These are phyloP conservation scores for Gentiana dahurica DNA, from an alignment of 257 asterid species.

Conservation along the genomic window DNA sequence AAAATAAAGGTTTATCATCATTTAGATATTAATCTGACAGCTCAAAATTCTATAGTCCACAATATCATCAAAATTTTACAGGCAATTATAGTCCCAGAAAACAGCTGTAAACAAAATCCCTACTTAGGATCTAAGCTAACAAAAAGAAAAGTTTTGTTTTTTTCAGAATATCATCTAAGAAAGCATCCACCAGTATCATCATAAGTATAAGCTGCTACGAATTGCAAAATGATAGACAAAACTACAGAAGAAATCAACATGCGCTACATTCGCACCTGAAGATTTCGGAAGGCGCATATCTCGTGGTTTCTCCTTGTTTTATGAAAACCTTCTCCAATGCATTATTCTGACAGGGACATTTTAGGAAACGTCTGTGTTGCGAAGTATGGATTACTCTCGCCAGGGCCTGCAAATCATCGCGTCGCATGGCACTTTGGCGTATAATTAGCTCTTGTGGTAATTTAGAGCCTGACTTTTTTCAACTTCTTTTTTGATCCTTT, in stretches of 20 bases:
- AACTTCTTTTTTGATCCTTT: slow-evolving; percentile 32
- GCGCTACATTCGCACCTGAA: not conserved
- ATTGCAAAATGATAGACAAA: not conserved
- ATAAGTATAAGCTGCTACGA: not conserved
- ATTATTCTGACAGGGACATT: not conserved
- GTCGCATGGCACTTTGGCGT: slow-evolving; percentile 11
- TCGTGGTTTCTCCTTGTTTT: not conserved
- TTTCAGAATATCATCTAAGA: too few relatives aligned
- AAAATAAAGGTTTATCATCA: too few relatives aligned
- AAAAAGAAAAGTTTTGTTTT: too few relatives aligned
- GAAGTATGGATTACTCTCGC: slow-evolving; percentile 15
- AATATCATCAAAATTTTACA: too few relatives aligned
- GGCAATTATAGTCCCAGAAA: too few relatives aligned
- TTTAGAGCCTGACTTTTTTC: slow-evolving; percentile 29
- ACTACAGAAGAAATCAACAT: not conserved
- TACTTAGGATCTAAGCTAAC: too few relatives aligned
- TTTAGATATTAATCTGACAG: too few relatives aligned
- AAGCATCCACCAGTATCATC: too few relatives aligned
- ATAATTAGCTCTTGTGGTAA: slow-evolving; percentile 23
- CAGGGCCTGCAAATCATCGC: slow-evolving; percentile 19
- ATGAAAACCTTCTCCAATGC: not conserved
- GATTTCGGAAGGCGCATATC: not conserved
- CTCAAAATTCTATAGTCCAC: too few relatives aligned
- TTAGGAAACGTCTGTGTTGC: slow-evolving; percentile 8
- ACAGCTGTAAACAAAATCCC: too few relatives aligned